phyloP scores from a whole-genome alignment of 2,329 filamentous ascomycete species.

The Fusarium sacchari region DNA sequence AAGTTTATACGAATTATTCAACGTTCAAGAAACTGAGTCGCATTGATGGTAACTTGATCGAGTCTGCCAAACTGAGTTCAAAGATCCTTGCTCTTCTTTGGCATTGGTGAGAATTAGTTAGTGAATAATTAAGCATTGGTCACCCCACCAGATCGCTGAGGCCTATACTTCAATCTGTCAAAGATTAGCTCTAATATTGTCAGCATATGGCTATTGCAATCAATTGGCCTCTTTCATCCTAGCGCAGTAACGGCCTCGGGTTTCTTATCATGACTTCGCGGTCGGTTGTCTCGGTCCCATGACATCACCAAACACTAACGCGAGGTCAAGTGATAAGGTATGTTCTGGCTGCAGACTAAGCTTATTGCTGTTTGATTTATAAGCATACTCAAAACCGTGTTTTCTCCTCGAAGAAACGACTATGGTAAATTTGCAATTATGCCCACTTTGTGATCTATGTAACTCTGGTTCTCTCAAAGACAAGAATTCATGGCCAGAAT shows the following conservation, averaged over 20 bases:
- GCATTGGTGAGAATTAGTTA: too few species aligned
- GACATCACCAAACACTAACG: too few species aligned
- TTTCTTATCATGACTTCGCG: not conserved
- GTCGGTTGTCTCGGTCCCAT: not conserved
- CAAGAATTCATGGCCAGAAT: not conserved
- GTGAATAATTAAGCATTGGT: too few species aligned
- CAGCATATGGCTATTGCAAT: not conserved
- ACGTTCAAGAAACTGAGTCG: too few species aligned
- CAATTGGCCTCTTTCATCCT: not conserved
- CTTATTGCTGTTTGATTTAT: not conserved
- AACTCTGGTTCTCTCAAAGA: not conserved
- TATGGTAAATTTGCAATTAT: fast-evolving
- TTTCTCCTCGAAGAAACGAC: too few species aligned
- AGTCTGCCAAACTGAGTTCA: too few species aligned
- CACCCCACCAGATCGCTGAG: too few species aligned
- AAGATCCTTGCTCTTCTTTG: too few species aligned
- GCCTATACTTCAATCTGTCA: not conserved
- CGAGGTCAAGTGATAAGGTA: not conserved
- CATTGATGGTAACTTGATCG: too few species aligned
- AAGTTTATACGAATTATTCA: too few species aligned
- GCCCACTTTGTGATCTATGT: not conserved
- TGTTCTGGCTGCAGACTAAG: not conserved
- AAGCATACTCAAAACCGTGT: not conserved
- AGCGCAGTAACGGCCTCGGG: not conserved
- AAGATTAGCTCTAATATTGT: not conserved